phyloP scores from a whole-genome alignment of 1,284 basidiomycete species.

The Cerrena zonata region DNA sequence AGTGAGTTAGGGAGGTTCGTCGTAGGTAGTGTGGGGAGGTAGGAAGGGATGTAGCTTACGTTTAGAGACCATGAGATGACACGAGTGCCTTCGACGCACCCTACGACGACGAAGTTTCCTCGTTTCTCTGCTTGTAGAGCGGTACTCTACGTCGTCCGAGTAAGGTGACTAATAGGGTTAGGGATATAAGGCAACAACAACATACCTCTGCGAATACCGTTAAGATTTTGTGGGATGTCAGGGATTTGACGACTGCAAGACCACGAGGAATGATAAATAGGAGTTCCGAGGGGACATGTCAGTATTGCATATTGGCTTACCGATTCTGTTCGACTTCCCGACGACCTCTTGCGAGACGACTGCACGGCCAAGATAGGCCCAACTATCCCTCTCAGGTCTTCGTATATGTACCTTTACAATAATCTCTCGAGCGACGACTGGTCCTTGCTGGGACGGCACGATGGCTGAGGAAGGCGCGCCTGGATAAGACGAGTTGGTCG shows the following conservation, averaged over 20 bases:
- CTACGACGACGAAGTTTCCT: constrained; percentile 77
- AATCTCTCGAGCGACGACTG: constrained; percentile 65
- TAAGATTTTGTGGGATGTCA: constrained; percentile 61
- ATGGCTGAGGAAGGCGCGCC: background rate
- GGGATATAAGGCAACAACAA: constrained; percentile 14
- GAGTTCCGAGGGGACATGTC: background rate
- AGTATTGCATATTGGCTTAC: constrained; percentile 31
- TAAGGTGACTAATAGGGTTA: constrained; percentile 5
- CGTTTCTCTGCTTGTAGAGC: constrained; percentile 77
- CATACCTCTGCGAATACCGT: constrained; percentile 61
- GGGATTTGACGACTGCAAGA: constrained; percentile 56
- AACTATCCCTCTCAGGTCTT: constrained; percentile 69
- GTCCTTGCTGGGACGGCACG: background rate
- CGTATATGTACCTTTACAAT: constrained; percentile 79
- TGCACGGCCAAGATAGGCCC: constrained; percentile 72
- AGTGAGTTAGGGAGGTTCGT: background rate
- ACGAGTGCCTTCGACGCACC: constrained; percentile 61
- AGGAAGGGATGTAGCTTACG: constrained; percentile 34
- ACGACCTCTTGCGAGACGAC: constrained; percentile 64
- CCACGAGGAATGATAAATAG: constrained; percentile 12
- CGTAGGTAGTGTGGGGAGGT: background rate
- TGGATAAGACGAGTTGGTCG: background rate
- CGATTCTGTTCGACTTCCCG: constrained; percentile 63
- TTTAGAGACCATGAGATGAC: constrained; percentile 82
- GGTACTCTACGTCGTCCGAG: constrained; percentile 39